Conservation (phyloP, 306 rosid species). For the Inga leiocalycina region DNA sequence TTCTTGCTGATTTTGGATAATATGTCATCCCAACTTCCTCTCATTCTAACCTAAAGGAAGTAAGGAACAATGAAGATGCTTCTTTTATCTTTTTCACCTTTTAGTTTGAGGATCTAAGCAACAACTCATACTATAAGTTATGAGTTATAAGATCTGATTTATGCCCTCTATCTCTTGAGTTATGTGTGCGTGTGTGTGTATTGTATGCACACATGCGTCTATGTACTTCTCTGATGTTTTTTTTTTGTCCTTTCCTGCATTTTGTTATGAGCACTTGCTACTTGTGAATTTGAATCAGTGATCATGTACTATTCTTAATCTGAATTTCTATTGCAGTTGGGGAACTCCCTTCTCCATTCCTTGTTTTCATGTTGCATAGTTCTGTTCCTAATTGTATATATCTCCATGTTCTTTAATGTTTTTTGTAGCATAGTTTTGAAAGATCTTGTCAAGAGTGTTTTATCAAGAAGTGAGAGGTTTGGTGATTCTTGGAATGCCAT, state of each 20-base stretch:
- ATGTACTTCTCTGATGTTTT: not conserved
- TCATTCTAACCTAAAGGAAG: not conserved
- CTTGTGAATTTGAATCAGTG: constrained; percentile 16
- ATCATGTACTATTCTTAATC: constrained; percentile 15
- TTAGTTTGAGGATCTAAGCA: not conserved
- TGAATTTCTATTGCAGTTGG: not conserved
- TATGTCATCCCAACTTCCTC: not conserved
- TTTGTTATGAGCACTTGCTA: constrained; percentile 32
- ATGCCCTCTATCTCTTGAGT: not conserved
- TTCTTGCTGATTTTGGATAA: not conserved
- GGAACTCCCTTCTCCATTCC: constrained; percentile 16
- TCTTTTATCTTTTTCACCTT: not conserved
- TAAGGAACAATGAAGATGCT: not conserved
- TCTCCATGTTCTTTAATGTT: constrained; percentile 31
- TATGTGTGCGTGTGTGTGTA: not conserved
- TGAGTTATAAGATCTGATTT: not conserved
- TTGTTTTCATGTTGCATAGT: constrained; percentile 19
- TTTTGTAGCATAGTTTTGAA: constrained; percentile 79
- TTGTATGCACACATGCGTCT: not conserved
- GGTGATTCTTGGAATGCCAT: constrained; percentile 66
- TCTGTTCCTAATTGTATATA: constrained; percentile 41
- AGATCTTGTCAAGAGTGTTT: constrained; percentile 75
- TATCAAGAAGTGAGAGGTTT: constrained; percentile 55
- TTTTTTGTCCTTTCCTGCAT: constrained; percentile 13
- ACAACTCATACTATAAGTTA: not conserved